Conservation (phyloP, 306 rosid species). For the Vicia villosa region DNA sequence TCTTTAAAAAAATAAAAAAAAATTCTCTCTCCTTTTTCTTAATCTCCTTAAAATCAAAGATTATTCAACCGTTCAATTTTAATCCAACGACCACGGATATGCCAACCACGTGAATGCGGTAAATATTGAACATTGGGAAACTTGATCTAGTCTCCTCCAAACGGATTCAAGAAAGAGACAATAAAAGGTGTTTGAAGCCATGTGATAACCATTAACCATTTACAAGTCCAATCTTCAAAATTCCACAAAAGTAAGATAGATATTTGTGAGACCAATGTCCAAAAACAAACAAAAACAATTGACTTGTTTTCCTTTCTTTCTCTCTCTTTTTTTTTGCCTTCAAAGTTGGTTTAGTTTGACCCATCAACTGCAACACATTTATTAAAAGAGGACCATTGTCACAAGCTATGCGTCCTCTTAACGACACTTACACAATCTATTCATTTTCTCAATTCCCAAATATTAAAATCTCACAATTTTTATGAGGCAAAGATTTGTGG, state of each 20-base stretch:
- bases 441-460: constrained; percentile 32
- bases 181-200: neutral
- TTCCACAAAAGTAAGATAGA: constrained; percentile 36
- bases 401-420: constrained; percentile 46
- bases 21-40: no score
- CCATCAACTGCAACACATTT: constrained; percentile 44
- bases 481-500: constrained; percentile 45
- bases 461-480: constrained; percentile 50
- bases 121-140: no score
- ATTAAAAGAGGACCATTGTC: constrained; percentile 46
- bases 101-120: no score
- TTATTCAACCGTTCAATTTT: no score
- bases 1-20: no score
- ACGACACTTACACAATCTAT: constrained; percentile 31
- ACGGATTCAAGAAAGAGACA: neutral
- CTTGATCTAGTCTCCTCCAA: neutral
- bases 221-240: constrained; percentile 1
- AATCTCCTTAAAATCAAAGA: no score
- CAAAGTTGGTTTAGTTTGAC: constrained; percentile 51
- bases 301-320: constrained; percentile 21
- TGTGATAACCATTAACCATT: constrained; percentile 18
- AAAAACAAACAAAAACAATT: neutral
- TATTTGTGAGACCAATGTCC: constrained; percentile 26
- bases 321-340: constrained; percentile 28
- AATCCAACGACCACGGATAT: no score